These are phyloP conservation scores for Penicillium sp. DNA, from an alignment of 2,329 filamentous ascomycete genomes.

Conservation along the genomic window DNA sequence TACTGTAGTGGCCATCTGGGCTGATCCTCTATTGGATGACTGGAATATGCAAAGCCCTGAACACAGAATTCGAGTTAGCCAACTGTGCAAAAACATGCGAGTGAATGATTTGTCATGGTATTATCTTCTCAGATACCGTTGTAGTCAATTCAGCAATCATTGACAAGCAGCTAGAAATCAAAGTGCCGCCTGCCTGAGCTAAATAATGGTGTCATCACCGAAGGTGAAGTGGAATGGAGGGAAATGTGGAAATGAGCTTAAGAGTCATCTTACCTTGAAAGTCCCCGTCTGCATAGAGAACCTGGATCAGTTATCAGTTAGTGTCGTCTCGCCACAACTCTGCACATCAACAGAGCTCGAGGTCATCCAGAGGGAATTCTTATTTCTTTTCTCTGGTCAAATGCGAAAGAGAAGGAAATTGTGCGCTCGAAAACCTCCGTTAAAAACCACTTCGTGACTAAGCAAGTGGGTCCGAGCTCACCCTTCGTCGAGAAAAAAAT, in stretches of 20 bases:
- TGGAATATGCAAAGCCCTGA: constrained; percentile 12
- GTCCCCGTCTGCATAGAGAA: neutral
- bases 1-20: constrained; percentile 28
- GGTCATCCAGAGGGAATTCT: neutral
- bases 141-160: constrained; percentile 71
- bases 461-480: constrained; percentile 22
- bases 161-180: constrained; percentile 52
- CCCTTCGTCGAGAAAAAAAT: constrained; percentile 24
- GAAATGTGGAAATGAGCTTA: constrained; percentile 13
- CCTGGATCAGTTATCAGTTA: constrained; percentile 4
- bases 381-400: neutral
- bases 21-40: constrained; percentile 22
- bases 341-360: constrained; percentile 5
- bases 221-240: constrained; percentile 23
- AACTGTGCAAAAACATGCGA: constrained; percentile 22
- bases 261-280: constrained; percentile 20
- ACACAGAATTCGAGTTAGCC: constrained; percentile 18
- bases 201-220: constrained; percentile 45
- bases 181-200: constrained; percentile 48
- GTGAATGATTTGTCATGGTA: constrained; percentile 9
- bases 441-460: constrained; percentile 24
- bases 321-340: constrained; percentile 6
- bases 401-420: constrained; percentile 11
- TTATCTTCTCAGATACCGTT: constrained; percentile 86
- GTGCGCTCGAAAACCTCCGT: constrained; percentile 14